Evolutionary conservation across 768 basidiomycete species (phyloP), one percentile per base, ranked within the genome.

Genomic region (Lentinula guzmanii): DNA sequence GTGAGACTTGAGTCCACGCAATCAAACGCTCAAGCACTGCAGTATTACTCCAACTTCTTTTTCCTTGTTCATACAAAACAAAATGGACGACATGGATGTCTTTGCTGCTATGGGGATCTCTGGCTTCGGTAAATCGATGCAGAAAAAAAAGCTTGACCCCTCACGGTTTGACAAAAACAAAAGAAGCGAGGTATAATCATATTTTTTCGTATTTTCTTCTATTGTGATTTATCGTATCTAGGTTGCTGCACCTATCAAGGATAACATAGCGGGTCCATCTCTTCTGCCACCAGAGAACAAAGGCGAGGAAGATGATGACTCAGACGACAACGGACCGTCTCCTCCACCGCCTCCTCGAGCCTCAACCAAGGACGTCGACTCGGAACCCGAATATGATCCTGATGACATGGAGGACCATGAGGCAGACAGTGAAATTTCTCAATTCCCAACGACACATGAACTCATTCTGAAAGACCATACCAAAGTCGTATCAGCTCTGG

Each of bases 401-500:
- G 62, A 73, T 73, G 70, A 73, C 35, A 83, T 84, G 46, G 73
- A 75, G 18, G 76, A 78, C 60, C 79, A 81, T 52, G 74, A 74
- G 10, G 84, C 83, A 60, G 69, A 81, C 52, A 74, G 74, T 10
- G 83, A 84, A 60, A 68, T 76, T 46, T 83, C 86, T 48, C 79
- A 80, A 57, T 91, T 96, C 69, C 97, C 97, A 21, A 83, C 86
- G 34, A 89, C 93, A 5, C 96, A 98, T 71, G 95, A 98, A 77
- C 83, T 96, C 60, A 74, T 85, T 10, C 81, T 98, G 69, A 97
- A 96, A 73, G 95, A 98, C 74, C 97, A 99, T 71, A 89, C 84
- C 13, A 99, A 98, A 77, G 93, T 97, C 58, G 86, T 98, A 18
- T 93, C 95, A 24, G 94, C 97, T 4, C 78, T 99, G 18, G 82